Conservation (phyloP, 73 alveolate species). For the Paramecium primaurelia region DNA sequence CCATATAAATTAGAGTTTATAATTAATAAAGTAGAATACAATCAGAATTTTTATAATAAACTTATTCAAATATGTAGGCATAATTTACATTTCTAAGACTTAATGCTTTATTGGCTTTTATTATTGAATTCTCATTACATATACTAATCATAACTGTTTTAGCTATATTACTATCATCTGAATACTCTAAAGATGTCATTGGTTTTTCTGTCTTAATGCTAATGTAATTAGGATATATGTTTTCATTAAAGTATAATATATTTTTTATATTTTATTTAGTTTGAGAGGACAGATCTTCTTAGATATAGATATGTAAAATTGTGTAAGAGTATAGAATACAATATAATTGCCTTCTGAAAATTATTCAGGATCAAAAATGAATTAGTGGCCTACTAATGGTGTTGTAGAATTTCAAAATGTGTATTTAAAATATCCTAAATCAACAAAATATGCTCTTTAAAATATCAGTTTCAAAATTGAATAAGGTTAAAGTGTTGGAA, state of each 20-base stretch:
- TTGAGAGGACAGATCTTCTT: constrained; percentile 5
- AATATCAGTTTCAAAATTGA: constrained; percentile 23
- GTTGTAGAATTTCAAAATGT: neutral
- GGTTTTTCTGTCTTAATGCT: constrained; percentile 36
- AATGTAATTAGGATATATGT: constrained; percentile 34
- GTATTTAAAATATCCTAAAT: neutral
- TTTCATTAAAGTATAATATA: constrained; percentile 16
- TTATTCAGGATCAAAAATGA: neutral
- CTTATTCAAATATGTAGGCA: constrained; percentile 17
- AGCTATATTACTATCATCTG: neutral
- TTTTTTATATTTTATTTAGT: neutral
- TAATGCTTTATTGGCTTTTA: constrained; percentile 36
- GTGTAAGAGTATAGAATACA: neutral
- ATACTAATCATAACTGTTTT: neutral
- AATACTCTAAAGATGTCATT: neutral
- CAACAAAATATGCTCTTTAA: constrained; percentile 12
- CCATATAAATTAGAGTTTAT: neutral
- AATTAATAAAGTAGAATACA: neutral
- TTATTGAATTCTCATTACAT: constrained; percentile 19
- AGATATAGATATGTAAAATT: constrained; percentile 40
- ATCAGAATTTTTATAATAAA: neutral
- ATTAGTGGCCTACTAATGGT: constrained; percentile 3
- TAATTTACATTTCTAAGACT: constrained; percentile 1
- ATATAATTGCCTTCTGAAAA: neutral
- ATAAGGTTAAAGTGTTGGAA: constrained; percentile 79